Base-by-base conservation (phyloP, 192 early-diverging fungal genomes). In the Coemansia sp. region DNA sequence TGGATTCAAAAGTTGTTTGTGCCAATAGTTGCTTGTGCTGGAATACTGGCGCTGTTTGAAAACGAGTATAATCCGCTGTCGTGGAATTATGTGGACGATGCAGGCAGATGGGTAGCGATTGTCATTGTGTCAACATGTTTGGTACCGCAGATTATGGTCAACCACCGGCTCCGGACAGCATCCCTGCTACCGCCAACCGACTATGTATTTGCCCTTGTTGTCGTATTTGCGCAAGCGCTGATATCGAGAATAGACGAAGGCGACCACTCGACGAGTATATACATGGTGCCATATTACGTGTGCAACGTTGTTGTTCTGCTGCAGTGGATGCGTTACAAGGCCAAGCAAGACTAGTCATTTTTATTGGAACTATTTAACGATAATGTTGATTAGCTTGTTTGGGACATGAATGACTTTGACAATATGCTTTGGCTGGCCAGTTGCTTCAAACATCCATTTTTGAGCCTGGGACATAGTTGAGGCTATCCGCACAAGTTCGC, bases 371-470 rank as follows among this genome's bases (percentile, higher is more conserved):
- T 42, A 42, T n/a, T 57, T 40, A 21, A 25, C 59, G 10, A 96
- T 85, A 74, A 93, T 86, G 67, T 91, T 96, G 20, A 94, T 74
- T 3, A 92, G 68, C 58, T 86, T 87, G 40, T 90, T 66, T 14
- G 75, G 75, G 42, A 85, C 86, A 26, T 90, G 83, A 36, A 96
- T 85, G 34, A 77, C 83, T 60, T 84, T 84, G 55, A 87, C 68
- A 40, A 78, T 56, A 6, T 1, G 1, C 20, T 49, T 64, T 9
- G 37, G 69, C 25, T 53, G n/a, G n/a, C n/a, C n/a, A n/a, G n/a
- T n/a, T n/a, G n/a, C n/a, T n/a, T n/a, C n/a, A n/a, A n/a, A n/a
- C n/a, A n/a, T n/a, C n/a, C n/a, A n/a, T n/a, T n/a, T n/a, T n/a
- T n/a, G n/a, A n/a, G n/a, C n/a, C n/a, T n/a, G n/a, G n/a, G n/a